Evolutionary conservation across 352 stramenopile genomes (phyloP).

Genomic region (Pythium rishiriense): DNA sequence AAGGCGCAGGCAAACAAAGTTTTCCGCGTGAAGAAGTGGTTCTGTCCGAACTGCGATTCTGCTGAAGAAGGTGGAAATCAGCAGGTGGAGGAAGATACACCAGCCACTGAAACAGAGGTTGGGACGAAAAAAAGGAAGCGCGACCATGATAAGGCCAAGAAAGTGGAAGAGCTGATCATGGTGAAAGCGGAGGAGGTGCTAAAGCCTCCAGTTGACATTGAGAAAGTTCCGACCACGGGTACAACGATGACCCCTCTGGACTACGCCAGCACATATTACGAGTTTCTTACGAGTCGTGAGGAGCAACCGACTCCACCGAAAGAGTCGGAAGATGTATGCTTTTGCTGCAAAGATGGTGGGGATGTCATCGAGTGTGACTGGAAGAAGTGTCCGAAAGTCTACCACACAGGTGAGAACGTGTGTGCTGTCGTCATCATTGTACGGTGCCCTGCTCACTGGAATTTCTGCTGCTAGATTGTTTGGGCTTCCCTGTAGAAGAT

Average conservation of each 20-base stretch:
- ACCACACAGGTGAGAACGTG: conserved; percentile 59
- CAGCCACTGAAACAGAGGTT: neutral
- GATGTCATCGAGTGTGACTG: conserved; percentile 82
- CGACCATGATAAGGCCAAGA: conserved; percentile 31
- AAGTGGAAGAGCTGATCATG: neutral
- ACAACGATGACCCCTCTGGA: conserved; percentile 53
- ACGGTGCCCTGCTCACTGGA: neutral
- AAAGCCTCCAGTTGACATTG: conserved; percentile 7
- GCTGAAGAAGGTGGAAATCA: neutral
- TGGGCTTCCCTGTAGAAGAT: conserved; percentile 62
- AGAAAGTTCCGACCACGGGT: conserved; percentile 12
- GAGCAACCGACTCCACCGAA: conserved; percentile 13
- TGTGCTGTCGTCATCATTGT: neutral
- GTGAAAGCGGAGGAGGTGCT: conserved; percentile 8
- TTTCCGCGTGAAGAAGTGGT: conserved; percentile 54
- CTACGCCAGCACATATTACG: conserved; percentile 67
- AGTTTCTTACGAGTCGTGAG: conserved; percentile 59
- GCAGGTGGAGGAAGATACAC: neutral
- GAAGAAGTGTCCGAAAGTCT: conserved; percentile 77
- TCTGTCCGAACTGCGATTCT: conserved; percentile 63
- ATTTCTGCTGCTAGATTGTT: conserved; percentile 46
- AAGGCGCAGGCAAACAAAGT: conserved; percentile 59
- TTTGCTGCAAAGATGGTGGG: conserved; percentile 84
- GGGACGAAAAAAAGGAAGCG: conserved; percentile 54
- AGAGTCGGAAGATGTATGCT: conserved; percentile 82